A percentile compares a stretch with the other conserved stretches of the same genome.
These are phyloP conservation scores for Ascoidea asiatica DNA, from an alignment of 805 yeast genomes.

Conservation along the genomic window DNA sequence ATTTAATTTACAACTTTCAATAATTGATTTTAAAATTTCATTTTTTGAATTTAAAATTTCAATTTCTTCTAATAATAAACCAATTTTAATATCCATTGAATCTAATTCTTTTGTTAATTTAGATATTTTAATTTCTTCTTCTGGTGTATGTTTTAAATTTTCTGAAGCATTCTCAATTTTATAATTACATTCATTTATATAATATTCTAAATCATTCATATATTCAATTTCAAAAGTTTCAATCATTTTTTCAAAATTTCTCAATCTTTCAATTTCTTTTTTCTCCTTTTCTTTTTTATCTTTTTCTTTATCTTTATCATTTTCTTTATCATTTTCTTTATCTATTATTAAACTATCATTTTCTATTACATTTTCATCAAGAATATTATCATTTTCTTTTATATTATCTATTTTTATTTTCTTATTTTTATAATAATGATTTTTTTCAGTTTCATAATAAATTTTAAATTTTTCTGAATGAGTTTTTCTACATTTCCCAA, in stretches of 20 bases:
- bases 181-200: constrained; percentile 47
- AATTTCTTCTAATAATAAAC: constrained; percentile 55
- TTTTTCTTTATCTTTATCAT: constrained; percentile 25
- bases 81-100: constrained; percentile 45
- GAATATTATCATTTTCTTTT: constrained; percentile 28
- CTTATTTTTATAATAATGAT: constrained; percentile 22
- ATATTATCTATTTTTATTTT: constrained; percentile 28
- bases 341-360: constrained; percentile 49
- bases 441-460: constrained; percentile 41
- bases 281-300: neutral
- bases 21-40: constrained; percentile 36
- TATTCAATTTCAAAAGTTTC: constrained; percentile 39
- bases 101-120: constrained; percentile 45
- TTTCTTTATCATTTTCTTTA: constrained; percentile 59
- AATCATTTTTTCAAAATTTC: constrained; percentile 21
- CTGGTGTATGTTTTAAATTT: constrained; percentile 59
- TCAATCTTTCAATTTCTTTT: constrained; percentile 29
- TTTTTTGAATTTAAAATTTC: constrained; percentile 33
- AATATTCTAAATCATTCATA: constrained; percentile 19
- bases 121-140: constrained; percentile 50
- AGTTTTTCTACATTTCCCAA: constrained; percentile 66
- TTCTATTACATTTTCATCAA: constrained; percentile 51
- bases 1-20: constrained; percentile 33
- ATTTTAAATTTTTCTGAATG: constrained; percentile 66
- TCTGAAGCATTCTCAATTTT: constrained; percentile 49